Evolutionary conservation across 202 grass and related monocot species (phyloP).

Genomic region (Bolboschoenoplectus hybrid): DNA sequence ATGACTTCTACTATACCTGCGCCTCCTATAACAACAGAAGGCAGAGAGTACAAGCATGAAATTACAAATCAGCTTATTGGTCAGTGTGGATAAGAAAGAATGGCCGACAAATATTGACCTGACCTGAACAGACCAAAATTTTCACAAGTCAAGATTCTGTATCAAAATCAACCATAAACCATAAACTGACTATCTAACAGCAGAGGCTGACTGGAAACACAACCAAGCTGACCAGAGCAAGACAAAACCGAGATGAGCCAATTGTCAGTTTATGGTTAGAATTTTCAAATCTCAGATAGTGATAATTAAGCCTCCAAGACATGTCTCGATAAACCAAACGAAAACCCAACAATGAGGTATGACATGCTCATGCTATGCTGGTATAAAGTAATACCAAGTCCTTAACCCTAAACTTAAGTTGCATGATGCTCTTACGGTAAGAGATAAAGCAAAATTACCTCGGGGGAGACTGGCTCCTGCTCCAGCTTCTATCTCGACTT

Average conservation of each 20-base stretch:
- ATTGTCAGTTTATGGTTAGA: not conserved
- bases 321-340: not conserved
- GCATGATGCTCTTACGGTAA: not conserved
- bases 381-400: not conserved
- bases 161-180: not conserved
- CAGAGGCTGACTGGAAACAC: not conserved
- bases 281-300: not conserved
- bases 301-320: not conserved
- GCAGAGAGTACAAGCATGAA: conserved; percentile 20
- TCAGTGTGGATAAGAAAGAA: not conserved
- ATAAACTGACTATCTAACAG: conserved; percentile 1
- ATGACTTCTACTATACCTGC: conserved; percentile 64
- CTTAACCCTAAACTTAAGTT: not conserved
- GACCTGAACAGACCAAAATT: not conserved
- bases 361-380: not conserved
- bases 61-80: not conserved
- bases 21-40: conserved; percentile 54
- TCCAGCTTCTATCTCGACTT: conserved; percentile 59
- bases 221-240: not conserved
- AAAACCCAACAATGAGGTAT: not conserved
- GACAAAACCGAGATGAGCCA: not conserved
- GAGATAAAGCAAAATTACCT: conserved; percentile 47
- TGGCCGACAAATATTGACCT: not conserved
- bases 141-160: not conserved
- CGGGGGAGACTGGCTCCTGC: conserved; percentile 74